Base-by-base conservation (phyloP, 192 early-diverging fungal species). In the Linnemannia zychae region DNA sequence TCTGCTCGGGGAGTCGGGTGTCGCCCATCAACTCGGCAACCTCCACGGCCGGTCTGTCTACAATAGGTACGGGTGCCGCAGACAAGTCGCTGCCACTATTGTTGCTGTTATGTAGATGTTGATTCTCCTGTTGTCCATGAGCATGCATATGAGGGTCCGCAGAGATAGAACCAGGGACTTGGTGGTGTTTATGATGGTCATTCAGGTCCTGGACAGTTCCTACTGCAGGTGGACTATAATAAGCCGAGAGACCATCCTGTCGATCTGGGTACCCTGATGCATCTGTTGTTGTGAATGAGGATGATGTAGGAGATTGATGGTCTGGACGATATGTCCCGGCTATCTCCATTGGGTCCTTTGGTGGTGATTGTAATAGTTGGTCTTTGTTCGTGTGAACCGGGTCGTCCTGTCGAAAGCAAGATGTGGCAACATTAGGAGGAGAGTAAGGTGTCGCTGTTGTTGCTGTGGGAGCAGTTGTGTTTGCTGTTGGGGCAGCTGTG, bases 221-320 rank as follows among this genome's bases (percentile, higher is more conserved):
- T 4, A 44, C 40, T 44, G 40, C 40, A 6, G 71, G 49, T 0
- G 74, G 38, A 15, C 50, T 74, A 16, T 71, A 70, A 15, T 71
- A 70, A 1, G 82, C 77, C 7, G 66, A 13, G 16, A 84, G 73
- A 6, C 82, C 82, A 24, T 84, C 77, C 0, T 57, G 72, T 24
- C 72, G 78, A 60, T 78, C 77, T 18, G 82, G 82, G 31, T 84
- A 84, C 0, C 82, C 82, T 7, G 82, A 84, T 3, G 77, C 82
- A 53, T 85, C 83, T 20, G 74, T 79, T 9, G 83, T 84, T 12
- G 82, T 71, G 47, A 70, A 75, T 7, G 48, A 18, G 15, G n/a
- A n/a, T 9, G 37, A 16, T 18, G 7, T 63, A n/a, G 75, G 20
- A 18, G 72, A 33, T 36, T 44, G 47, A 4, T 44, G 47, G 3